A percentile compares a stretch with the other conserved stretches of the same genome.
Conservation (phyloP, 2,329 filamentous ascomycete species). For the Stachybotrys elegans region DNA sequence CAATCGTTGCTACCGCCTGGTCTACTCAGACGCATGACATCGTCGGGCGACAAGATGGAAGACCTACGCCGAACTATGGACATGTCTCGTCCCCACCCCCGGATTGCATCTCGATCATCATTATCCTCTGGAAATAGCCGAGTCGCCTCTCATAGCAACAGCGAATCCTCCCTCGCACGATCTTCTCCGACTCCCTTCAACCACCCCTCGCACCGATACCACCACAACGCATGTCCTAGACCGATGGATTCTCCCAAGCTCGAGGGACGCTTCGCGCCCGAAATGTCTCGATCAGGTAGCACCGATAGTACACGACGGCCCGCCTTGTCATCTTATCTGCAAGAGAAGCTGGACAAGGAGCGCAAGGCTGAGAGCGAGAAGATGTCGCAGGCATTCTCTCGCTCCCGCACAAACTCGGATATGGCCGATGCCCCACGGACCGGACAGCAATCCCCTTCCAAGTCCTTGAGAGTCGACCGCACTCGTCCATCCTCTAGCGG, state of each 20-base stretch:
- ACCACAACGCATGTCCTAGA: slow-evolving; percentile 31
- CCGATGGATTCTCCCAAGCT: slow-evolving; percentile 28
- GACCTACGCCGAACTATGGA: slow-evolving; percentile 9
- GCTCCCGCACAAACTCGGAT: slow-evolving; percentile 31
- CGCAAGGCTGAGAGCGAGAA: slow-evolving; percentile 45
- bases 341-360: slow-evolving; percentile 49
- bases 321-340: slow-evolving; percentile 46
- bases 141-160: slow-evolving; percentile 33
- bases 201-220: slow-evolving; percentile 33
- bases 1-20: too few relatives aligned
- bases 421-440: slow-evolving; percentile 33
- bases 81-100: slow-evolving; percentile 31
- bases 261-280: slow-evolving; percentile 33
- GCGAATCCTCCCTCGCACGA: slow-evolving; percentile 34
- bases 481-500: slow-evolving; percentile 38
- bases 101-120: slow-evolving; percentile 42
- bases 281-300: slow-evolving; percentile 35
- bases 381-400: slow-evolving; percentile 18
- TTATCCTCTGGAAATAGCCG: slow-evolving; percentile 37
- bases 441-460: slow-evolving; percentile 33
- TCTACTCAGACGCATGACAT: too few relatives aligned
- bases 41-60: too few relatives aligned
- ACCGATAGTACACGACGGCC: slow-evolving; percentile 34
- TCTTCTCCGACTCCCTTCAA: slow-evolving; percentile 28
- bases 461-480: slow-evolving; percentile 25